Evolutionary conservation across 78 protist species (phyloP).

Genomic region (Dictyostelium purpureum): DNA sequence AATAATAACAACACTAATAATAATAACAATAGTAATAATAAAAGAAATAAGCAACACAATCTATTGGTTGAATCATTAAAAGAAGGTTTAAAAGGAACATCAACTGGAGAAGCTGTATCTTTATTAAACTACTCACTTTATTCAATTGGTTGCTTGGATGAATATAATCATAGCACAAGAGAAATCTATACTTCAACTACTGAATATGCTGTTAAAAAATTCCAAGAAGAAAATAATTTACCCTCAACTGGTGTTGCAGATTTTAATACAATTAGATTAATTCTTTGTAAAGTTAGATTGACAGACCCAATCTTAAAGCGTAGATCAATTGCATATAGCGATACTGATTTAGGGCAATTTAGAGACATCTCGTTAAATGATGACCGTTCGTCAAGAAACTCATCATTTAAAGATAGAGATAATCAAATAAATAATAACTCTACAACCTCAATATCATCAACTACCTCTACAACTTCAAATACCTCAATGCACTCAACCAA

Average conservation of each 20-base stretch:
- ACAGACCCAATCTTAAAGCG: background rate
- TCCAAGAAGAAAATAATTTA: conserved; percentile 7
- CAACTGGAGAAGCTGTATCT: conserved; percentile 17
- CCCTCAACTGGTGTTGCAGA: conserved; percentile 63
- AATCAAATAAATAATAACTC: conserved; percentile 23
- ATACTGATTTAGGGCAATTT: background rate
- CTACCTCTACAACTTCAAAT: background rate
- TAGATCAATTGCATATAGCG: background rate
- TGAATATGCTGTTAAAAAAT: conserved; percentile 31
- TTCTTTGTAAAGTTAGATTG: background rate
- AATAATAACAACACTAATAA: background rate
- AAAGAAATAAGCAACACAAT: conserved; percentile 12
- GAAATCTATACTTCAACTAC: conserved; percentile 25
- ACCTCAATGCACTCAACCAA: background rate
- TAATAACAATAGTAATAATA: background rate
- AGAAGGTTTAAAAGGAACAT: conserved; percentile 29
- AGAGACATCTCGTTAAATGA: conserved; percentile 37
- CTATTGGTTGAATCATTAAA: conserved; percentile 27
- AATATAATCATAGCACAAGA: background rate
- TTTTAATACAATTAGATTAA: background rate
- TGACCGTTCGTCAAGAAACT: background rate
- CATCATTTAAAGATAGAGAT: background rate
- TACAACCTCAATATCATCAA: background rate
- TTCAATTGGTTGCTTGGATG: conserved; percentile 35
- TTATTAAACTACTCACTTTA: conserved; percentile 30